Evolutionary conservation across 257 asterid genomes (phyloP), one percentile per base, ranked within the genome.

Genomic region (Lantana camara): DNA sequence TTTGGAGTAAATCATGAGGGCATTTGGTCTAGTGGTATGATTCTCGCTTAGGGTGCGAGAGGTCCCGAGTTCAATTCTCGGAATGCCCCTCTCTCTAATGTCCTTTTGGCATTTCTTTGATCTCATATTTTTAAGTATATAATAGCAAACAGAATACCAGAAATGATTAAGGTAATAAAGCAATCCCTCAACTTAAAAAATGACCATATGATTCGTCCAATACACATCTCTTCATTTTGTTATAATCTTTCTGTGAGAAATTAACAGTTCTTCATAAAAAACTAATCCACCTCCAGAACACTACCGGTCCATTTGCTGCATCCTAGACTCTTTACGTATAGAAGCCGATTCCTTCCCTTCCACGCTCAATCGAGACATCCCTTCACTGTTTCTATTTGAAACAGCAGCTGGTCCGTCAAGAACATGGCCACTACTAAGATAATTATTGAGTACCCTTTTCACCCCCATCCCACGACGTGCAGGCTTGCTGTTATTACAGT

Each of bases 61-160:
- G 93, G 93, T 82, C 88, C 81, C 82, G 88, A 82, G 92, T 87
- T 87, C 92, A 84, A 87, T 84, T 82, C 88, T 82, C 84, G 83
- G 84, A 82, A 84, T 82, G 91, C 91, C 95, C 89, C 90, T 4
- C 15, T 44, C 90, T 4, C 15, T 44, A 11, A 5, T 4, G n/a
- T n/a, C n/a, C n/a, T n/a, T n/a, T n/a, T n/a, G n/a, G n/a, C n/a
- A n/a, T 14, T 12, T 41, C 9, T 7, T 7, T 27, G 2, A 27
- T 27, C 5, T 27, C 5, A 2, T 27, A 27, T 27, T 35, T 35
- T 35, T 35, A 4, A 35, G 1, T 35, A n/a, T n/a, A n/a, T n/a
- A n/a, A 2, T 35, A 35, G 40, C 8, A 35, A 35, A 35, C 9
- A 3, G 40, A 35, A 2, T 35, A 2, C 40, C 11, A 11, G 16